Conservation (phyloP, 768 basidiomycete genomes). For the Rhodotorula graminis region DNA sequence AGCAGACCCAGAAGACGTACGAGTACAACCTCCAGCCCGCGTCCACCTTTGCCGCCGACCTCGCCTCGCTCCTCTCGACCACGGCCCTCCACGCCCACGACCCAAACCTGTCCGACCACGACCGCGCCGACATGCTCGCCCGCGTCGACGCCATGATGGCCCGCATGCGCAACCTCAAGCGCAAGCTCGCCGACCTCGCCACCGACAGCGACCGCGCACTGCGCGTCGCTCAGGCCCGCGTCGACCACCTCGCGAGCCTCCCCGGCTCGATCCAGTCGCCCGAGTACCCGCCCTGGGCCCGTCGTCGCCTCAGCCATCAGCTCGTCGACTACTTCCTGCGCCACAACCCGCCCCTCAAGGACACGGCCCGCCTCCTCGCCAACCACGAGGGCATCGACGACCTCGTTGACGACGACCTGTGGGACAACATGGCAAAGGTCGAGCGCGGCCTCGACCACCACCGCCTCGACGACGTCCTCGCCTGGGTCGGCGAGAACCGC, state of each 20-base stretch:
- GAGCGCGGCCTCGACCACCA: constrained; percentile 69
- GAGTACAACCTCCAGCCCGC: constrained; percentile 70
- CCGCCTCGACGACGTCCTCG: constrained; percentile 80
- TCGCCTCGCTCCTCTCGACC: constrained; percentile 48
- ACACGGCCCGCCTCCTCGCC: constrained; percentile 71
- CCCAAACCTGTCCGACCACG: background rate
- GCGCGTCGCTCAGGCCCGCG: constrained; percentile 55
- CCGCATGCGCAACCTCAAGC: constrained; percentile 72
- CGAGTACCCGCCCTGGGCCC: constrained; percentile 70
- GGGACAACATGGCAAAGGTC: constrained; percentile 80
- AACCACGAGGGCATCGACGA: constrained; percentile 71
- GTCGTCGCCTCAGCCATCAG: constrained; percentile 77
- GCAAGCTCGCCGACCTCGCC: constrained; percentile 62
- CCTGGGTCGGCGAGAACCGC: constrained; percentile 96
- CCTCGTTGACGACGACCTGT: constrained; percentile 57
- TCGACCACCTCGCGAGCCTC: constrained; percentile 58
- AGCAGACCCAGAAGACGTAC: constrained; percentile 70
- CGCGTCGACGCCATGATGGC: constrained; percentile 70
- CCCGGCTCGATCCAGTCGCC: constrained; percentile 55
- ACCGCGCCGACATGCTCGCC: constrained; percentile 57
- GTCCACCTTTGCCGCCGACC: constrained; percentile 58
- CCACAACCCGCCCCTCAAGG: constrained; percentile 57
- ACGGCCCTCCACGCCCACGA: background rate
- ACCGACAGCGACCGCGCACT: constrained; percentile 9
- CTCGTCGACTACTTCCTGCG: constrained; percentile 88